phyloP scores from a whole-genome alignment of 805 yeast species.

The Nakazawaea holstii region DNA sequence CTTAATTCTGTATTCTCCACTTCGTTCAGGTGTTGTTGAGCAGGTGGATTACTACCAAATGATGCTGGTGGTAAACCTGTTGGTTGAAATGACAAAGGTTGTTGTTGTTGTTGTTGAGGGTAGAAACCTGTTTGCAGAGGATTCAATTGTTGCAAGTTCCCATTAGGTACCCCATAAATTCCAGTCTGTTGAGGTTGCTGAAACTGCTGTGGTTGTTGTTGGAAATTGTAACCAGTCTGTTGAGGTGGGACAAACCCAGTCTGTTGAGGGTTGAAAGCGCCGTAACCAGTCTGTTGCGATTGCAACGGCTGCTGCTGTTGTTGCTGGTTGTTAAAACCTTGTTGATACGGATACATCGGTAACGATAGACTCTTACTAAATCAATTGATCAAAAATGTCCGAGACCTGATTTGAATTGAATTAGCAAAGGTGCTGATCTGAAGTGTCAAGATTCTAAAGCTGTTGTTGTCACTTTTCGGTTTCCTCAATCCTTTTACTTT shows the following conservation, averaged over 20 bases:
- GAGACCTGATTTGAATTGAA: too few relatives aligned
- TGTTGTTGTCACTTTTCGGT: too few relatives aligned
- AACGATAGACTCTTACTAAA: neutral
- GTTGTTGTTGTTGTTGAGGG: constrained; percentile 15
- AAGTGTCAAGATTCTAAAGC: too few relatives aligned
- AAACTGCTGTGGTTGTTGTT: constrained; percentile 26
- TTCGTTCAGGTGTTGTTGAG: constrained; percentile 27
- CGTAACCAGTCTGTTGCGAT: constrained; percentile 24
- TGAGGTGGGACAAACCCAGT: constrained; percentile 1
- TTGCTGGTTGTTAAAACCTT: constrained; percentile 1
- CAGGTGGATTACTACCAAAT: constrained; percentile 13
- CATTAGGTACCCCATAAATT: constrained; percentile 24
- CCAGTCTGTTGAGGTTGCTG: constrained; percentile 36
- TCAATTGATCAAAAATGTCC: neutral
- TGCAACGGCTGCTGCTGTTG: constrained; percentile 19
- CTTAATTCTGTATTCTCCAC: constrained; percentile 53
- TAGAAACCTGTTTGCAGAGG: constrained; percentile 23
- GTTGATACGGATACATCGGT: constrained; percentile 9
- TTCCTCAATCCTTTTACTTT: too few relatives aligned
- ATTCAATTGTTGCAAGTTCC: constrained; percentile 14
- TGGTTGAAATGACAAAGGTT: constrained; percentile 18
- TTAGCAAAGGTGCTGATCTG: too few relatives aligned
- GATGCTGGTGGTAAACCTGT: constrained; percentile 13
- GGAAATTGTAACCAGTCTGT: constrained; percentile 17
- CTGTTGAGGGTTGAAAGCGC: neutral